Evolutionary conservation across 768 basidiomycete species (phyloP), one percentile per base, ranked within the genome.

Genomic region (Pleurotus salmoneostramineus): DNA sequence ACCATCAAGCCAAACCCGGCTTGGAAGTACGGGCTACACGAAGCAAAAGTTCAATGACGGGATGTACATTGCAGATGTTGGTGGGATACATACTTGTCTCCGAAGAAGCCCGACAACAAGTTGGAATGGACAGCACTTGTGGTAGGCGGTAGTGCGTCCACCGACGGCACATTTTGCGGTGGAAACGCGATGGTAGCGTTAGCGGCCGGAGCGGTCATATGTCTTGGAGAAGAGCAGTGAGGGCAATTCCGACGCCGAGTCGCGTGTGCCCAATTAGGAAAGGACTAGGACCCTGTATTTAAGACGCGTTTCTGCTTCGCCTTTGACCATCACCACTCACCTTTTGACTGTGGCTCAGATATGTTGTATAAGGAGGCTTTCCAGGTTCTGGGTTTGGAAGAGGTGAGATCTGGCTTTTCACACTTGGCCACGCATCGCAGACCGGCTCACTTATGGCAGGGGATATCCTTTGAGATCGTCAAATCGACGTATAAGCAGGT

Each of bases 1-100:
- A 33, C 96, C 95, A 98, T 95, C 37, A 99, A 82, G 36, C 96
- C 97, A 66, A 98, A 98, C 31, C 97, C 96, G 49, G 96, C 97
- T 69, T 96, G 93, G 69, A 99, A 98, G 75, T 94, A 95, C 37
- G 94, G 96, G 69, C 97, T 99, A 65, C 21, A 27, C 21, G 67
- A 15, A 12, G 27, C 21, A n/a, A n/a, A 15, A 3, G 14, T 35
- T 42, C 27, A 15, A 55, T 15, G 5, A 31, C 10, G 49, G 27
- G 49, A 14, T 5, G 32, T 57, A 15, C 33, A 17, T 55, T 2
- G 54, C 46, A 52, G 58, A 32, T 12, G 40, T 47, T 56, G 64
- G 36, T 57, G 17, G 21, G 8, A 32, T 50, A 77, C 88, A 74
- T 68, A 90, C 88, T 90, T 90, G 75, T 88, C 84, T 58, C 77